These are phyloP conservation scores for Podila verticillata DNA, from an alignment of 192 early-diverging fungal species.

Conservation along the genomic window DNA sequence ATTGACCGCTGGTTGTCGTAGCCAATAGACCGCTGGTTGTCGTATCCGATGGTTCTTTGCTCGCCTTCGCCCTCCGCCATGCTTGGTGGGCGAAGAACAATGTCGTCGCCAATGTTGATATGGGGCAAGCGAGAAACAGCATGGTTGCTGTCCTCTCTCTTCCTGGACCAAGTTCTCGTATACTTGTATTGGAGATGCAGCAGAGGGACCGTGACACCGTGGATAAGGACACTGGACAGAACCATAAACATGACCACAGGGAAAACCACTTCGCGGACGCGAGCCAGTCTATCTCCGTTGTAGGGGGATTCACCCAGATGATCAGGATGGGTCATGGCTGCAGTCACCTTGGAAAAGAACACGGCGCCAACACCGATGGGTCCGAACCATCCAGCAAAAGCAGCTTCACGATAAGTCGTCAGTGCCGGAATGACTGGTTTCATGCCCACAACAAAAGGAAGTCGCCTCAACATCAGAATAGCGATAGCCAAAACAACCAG, in stretches of 20 bases:
- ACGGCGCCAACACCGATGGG: constrained; percentile 82
- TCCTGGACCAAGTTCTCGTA: constrained; percentile 46
- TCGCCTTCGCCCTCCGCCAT: constrained; percentile 20
- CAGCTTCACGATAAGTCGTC: constrained; percentile 75
- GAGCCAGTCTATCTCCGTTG: constrained; percentile 5
- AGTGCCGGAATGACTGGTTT: constrained; percentile 76
- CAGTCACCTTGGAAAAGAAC: constrained; percentile 58
- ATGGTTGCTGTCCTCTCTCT: constrained; percentile 46
- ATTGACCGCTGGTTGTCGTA: constrained; percentile 37
- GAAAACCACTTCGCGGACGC: constrained; percentile 45
- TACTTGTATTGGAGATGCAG: constrained; percentile 66
- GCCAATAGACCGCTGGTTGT: constrained; percentile 30
- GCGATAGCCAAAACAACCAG: constrained; percentile 67
- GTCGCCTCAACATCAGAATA: constrained; percentile 75
- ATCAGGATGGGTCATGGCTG: constrained; percentile 4
- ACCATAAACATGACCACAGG: constrained; percentile 80
- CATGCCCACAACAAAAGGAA: constrained; percentile 73
- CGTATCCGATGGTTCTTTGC: constrained; percentile 22
- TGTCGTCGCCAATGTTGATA: constrained; percentile 52
- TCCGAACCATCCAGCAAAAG: constrained; percentile 93
- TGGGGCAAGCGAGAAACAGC: constrained; percentile 39
- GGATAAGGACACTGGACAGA: constrained; percentile 82
- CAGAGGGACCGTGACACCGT: constrained; percentile 83
- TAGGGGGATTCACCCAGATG: constrained; percentile 19
- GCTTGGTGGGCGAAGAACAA: constrained; percentile 44